Conservation (phyloP, 2,329 filamentous ascomycete genomes). For the Pseudocercospora fijiensis region DNA sequence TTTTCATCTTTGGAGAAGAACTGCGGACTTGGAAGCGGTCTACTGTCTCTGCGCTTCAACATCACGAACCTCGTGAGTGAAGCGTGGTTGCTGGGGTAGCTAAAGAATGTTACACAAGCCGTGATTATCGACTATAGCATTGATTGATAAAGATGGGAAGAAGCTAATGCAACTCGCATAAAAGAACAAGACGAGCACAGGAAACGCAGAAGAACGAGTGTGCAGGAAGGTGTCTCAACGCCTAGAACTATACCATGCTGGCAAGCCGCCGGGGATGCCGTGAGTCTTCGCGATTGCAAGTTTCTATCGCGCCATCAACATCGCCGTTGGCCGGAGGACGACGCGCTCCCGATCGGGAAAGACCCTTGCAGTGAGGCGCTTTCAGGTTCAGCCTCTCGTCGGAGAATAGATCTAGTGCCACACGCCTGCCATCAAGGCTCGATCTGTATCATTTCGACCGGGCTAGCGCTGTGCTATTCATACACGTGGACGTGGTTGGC, state of each 20-base stretch:
- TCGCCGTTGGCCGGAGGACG: background rate
- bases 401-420: too few species aligned
- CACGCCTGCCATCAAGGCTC: too few species aligned
- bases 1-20: slow-evolving; percentile 36
- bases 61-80: slow-evolving; percentile 12
- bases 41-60: slow-evolving; percentile 27
- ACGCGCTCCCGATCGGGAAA: background rate
- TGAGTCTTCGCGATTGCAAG: slow-evolving; percentile 1
- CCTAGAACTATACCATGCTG: slow-evolving; percentile 2
- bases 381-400: background rate
- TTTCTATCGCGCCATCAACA: background rate
- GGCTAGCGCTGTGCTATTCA: too few species aligned
- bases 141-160: background rate
- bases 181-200: background rate
- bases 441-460: too few species aligned
- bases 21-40: slow-evolving; percentile 27
- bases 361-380: background rate
- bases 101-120: slow-evolving; percentile 17
- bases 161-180: background rate
- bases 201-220: slow-evolving; percentile 2
- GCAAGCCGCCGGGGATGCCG: background rate
- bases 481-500: too few species aligned
- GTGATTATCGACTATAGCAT: background rate
- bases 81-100: slow-evolving; percentile 16
- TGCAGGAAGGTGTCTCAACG: background rate